phyloP scores from a whole-genome alignment of 1,284 basidiomycete genomes.

The Rhizoctonia solani region DNA sequence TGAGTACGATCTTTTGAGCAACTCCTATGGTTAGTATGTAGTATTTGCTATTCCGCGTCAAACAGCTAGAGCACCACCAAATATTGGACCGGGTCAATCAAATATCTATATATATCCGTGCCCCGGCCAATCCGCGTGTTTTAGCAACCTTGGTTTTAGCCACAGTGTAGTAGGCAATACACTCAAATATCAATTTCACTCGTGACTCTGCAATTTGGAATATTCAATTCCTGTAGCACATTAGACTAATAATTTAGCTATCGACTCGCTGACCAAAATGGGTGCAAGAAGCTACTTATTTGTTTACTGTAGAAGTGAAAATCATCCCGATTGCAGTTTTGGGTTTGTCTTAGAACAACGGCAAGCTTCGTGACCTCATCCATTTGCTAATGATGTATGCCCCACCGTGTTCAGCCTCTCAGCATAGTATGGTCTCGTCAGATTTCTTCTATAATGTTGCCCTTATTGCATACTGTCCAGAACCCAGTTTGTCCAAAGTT shows the following conservation, averaged over 20 bases:
- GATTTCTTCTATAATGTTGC: neutral
- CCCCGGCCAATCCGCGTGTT: neutral
- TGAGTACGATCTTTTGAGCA: neutral
- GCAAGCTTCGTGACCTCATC: neutral
- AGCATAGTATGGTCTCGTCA: neutral
- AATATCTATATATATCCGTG: conserved; percentile 18
- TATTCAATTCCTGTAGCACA: too few species aligned
- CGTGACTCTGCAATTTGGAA: too few species aligned
- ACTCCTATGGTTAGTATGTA: neutral
- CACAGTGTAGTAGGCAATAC: too few species aligned
- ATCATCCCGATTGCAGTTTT: neutral
- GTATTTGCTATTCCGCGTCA: too few species aligned
- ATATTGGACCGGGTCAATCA: conserved; percentile 5
- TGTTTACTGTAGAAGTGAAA: too few species aligned
- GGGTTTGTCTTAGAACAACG: neutral
- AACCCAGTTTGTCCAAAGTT: conserved; percentile 8
- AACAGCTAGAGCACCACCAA: conserved; percentile 1
- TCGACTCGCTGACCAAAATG: too few species aligned
- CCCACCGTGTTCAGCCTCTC: neutral
- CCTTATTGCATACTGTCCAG: conserved; percentile 8
- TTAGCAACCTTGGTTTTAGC: neutral
- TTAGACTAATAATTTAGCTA: too few species aligned
- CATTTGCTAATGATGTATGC: neutral
- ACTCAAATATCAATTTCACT: too few species aligned
- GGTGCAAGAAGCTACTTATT: too few species aligned